Evolutionary conservation across 768 basidiomycete species (phyloP), one percentile per base, ranked within the genome.

Genomic region (Russula lepida): DNA sequence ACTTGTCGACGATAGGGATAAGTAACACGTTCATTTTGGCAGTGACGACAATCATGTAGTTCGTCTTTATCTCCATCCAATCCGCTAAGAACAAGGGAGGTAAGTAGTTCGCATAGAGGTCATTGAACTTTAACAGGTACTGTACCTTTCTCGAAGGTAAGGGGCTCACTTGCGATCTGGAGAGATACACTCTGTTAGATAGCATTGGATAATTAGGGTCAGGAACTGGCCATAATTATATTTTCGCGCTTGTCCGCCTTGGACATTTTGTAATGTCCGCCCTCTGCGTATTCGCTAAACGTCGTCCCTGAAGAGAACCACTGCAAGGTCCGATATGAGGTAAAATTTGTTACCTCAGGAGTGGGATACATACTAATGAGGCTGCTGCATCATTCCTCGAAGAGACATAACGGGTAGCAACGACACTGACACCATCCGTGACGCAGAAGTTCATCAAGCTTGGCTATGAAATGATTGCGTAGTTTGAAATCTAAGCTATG

Each of bases 51-150:
- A 93, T 86, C 87, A 98, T 89, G 65, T 91, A 86, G 72, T 99
- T 98, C 13, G 92, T 95, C 71, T 88, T 89, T 69, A 99, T 95
- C 73, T 98, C 97, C 88, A 98, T 95, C 97, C 97, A 99, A 72
- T 99, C 97, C 54, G 92, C 92, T 85, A 65, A 44, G 41, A 8
- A 9, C 32, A 32, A 50, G 54, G 41, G 54, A 43, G n/a, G 8
- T 46, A 46, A 64, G 63, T 27, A 46, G 21, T 11, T n/a, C 21
- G 17, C 39, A 60, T 51, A 6, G 19, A 7, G 30, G 15, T 25
- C 37, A 39, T 51, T 19, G 13, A 23, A 44, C 47, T 25, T 43
- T 17, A 57, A 11, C 13, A 64, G 72, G 21, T 56, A 89, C 89
- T 89, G 21, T 56, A 89, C 89, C 89, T 80, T 94, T 81, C 75